Conservation (phyloP, 1,284 basidiomycete genomes). For the Tilletia indica region DNA sequence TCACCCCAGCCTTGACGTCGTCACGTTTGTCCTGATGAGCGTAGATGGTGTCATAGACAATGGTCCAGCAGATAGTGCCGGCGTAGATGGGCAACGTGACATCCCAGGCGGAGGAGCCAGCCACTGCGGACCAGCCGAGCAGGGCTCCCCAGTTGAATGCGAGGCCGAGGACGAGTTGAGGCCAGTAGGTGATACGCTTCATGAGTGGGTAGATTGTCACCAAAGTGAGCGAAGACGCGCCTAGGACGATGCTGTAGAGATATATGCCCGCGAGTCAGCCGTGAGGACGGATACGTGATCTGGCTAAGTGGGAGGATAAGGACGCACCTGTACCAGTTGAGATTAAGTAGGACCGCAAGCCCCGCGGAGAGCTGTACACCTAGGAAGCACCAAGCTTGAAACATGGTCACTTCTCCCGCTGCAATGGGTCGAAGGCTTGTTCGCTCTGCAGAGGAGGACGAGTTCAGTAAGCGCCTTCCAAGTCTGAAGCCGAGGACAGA, state of each 20-base stretch:
- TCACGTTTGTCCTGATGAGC: conserved; percentile 98
- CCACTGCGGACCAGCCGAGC: conserved; percentile 92
- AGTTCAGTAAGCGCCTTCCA: neutral
- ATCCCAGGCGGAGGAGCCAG: conserved; percentile 75
- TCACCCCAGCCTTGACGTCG: conserved; percentile 83
- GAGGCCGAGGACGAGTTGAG: conserved; percentile 75
- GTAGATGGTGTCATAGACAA: conserved; percentile 97
- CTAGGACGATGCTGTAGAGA: conserved; percentile 73
- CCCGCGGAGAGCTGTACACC: conserved; percentile 79
- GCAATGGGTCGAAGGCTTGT: conserved; percentile 74
- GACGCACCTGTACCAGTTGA: conserved; percentile 87
- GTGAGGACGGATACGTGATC: neutral
- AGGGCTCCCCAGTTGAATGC: conserved; percentile 97
- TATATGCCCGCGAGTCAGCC: neutral
- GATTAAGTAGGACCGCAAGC: conserved; percentile 81
- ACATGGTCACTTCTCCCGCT: conserved; percentile 73
- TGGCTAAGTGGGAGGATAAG: neutral
- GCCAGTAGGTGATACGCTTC: conserved; percentile 97
- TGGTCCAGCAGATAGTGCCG: conserved; percentile 85
- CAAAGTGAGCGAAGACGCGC: conserved; percentile 81
- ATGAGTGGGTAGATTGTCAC: conserved; percentile 91
- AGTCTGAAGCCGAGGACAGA: too few relatives aligned
- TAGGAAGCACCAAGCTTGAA: conserved; percentile 79
- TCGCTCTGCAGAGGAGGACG: conserved; percentile 59
- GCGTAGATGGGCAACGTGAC: conserved; percentile 77